A percentile compares a stretch with the other conserved stretches of the same genome.
Evolutionary conservation across 495 filamentous ascomycete species (phyloP).

Genomic region (Trichoderma orchidacearum): DNA sequence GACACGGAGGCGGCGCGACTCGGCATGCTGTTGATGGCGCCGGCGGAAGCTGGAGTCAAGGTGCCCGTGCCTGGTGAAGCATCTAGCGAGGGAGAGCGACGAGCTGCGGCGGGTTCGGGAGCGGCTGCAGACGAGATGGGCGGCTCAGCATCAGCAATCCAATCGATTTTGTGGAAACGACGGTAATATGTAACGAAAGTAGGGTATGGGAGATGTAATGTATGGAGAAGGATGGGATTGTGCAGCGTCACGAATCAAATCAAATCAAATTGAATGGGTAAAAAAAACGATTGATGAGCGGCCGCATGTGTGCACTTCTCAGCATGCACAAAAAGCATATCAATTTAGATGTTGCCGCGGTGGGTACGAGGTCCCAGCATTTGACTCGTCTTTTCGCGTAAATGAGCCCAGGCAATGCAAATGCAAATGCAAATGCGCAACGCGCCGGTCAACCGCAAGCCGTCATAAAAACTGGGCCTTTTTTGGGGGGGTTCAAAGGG

Average conservation of each 20-base stretch:
- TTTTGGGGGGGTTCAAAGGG: no score
- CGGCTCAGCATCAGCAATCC: background rate
- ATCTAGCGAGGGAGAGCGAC: background rate
- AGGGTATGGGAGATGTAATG: background rate
- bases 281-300: no score
- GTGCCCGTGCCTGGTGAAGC: background rate
- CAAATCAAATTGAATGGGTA: no score
- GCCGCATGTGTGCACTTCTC: background rate
- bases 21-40: conserved; percentile 10
- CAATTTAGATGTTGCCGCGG: background rate
- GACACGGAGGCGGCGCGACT: background rate
- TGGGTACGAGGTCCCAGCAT: background rate
- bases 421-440: no score
- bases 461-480: background rate
- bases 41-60: conserved; percentile 5
- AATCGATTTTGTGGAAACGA: background rate
- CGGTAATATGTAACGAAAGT: no score
- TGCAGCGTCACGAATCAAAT: no score
- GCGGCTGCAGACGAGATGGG: background rate
- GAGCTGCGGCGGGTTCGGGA: no score
- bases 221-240: background rate
- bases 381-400: background rate
- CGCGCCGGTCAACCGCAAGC: no score
- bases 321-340: no score
- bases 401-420: background rate